Evolutionary conservation across 257 asterid species (phyloP), one percentile per base, ranked within the genome.

Genomic region (Jaltomata sinuosa): DNA sequence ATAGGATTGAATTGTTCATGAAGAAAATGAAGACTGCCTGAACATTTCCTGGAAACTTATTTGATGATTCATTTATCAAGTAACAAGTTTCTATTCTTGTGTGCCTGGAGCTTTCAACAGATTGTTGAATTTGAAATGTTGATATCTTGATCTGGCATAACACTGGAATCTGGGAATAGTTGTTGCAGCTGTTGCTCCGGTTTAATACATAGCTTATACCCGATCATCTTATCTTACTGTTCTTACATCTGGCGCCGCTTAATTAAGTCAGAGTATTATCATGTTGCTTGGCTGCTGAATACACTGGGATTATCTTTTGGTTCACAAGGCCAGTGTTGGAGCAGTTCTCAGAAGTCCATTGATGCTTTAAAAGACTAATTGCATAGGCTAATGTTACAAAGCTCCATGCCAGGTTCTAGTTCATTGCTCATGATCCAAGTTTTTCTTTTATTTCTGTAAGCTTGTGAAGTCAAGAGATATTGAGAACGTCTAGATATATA

Each of bases 1-100:
- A 85, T 27, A 67, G 52, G 86, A 79, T 94, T 69, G 93, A 90
- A 84, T 91, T 86, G 68, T 90, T 83, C 84, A 93, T 93, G 90
- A 95, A 93, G 89, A 90, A 85, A 81, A 92, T 92, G 97, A 91
- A 93, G 83, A 87, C 94, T 29, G 81, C 87, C 36, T 87, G 91
- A 91, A 83, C 59, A 83, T 25, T 45, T 74, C 38, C 55, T 22
- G 57, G 80, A 47, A 25, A 45, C 22, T 74, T 12, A 22, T 74
- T 45, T 42, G 57, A 74, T 74, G 80, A 42, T 45, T 45, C 8
- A 27, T 40, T 14, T 22, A 45, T 14, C 57, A 25, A 42, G 80
- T 74, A 38, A 25, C 80, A 45, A 45, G 80, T 22, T 74, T 74
- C 22, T 45, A 4, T 45, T 74, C 8, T 14, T 74, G 34, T 14